Conservation (phyloP, 2,329 filamentous ascomycete genomes). For the Cytospora piceae region DNA sequence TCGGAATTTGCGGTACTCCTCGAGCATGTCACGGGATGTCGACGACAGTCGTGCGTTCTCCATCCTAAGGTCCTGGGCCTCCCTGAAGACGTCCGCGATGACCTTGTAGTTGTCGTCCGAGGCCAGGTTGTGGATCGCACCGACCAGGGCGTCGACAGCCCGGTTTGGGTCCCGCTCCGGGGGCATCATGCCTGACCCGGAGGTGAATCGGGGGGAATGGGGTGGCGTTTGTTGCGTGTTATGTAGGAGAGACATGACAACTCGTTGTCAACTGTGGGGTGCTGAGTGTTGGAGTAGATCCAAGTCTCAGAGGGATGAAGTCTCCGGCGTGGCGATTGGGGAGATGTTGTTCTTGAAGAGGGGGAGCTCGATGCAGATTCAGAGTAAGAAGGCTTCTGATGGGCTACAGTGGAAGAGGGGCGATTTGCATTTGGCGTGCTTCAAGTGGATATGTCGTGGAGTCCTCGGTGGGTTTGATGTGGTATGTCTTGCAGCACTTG, state of each 20-base stretch:
- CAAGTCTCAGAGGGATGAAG: background rate
- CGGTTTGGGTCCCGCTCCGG: conserved; percentile 25
- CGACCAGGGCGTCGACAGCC: conserved; percentile 40
- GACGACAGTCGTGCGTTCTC: conserved; percentile 39
- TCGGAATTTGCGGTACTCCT: conserved; percentile 41
- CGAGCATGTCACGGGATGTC: conserved; percentile 39
- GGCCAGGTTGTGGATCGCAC: conserved; percentile 40
- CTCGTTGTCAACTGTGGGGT: background rate
- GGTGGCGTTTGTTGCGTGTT: conserved; percentile 12
- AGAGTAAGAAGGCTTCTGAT: background rate
- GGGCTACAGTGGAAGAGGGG: background rate
- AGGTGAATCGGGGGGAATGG: conserved; percentile 3
- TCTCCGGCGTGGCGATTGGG: background rate
- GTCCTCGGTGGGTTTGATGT: background rate
- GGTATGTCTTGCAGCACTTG: conserved; percentile 2
- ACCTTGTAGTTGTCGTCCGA: conserved; percentile 42
- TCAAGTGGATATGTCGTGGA: background rate
- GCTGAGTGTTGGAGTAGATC: too few relatives aligned
- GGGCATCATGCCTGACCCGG: conserved; percentile 12
- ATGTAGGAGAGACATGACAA: conserved; percentile 2
- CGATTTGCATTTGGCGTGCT: background rate
- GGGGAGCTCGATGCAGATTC: background rate
- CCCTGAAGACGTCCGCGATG: conserved; percentile 40
- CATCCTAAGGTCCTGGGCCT: conserved; percentile 39
- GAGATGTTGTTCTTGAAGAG: background rate